Percentiles rank a stretch among this genome's conserved stretches.
These are phyloP conservation scores for Fusarium brachygibbosum DNA, from an alignment of 2,329 filamentous ascomycete species.

Conservation along the genomic window DNA sequence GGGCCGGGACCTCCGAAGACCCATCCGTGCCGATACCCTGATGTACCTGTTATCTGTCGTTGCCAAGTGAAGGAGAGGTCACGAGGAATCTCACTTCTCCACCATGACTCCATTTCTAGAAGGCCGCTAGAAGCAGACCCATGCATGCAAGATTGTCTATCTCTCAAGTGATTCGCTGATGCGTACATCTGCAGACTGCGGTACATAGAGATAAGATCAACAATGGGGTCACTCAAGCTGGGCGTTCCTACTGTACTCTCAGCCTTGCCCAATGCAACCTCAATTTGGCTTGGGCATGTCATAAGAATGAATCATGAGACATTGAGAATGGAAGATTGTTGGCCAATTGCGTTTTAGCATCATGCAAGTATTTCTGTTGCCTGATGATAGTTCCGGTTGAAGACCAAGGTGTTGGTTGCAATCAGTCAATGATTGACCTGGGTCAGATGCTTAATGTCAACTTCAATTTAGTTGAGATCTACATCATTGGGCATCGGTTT, in stretches of 20 bases:
- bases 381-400: slow-evolving; percentile 10
- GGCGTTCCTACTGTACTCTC: slow-evolving; percentile 26
- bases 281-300: slow-evolving; percentile 26
- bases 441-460: slow-evolving; percentile 21
- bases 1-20: slow-evolving; percentile 4
- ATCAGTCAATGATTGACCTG: slow-evolving; percentile 4
- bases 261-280: slow-evolving; percentile 37
- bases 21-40: background rate
- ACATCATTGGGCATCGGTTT: background rate
- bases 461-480: slow-evolving; percentile 5
- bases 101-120: slow-evolving; percentile 33
- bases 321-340: slow-evolving; percentile 9
- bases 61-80: slow-evolving; percentile 32
- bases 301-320: slow-evolving; percentile 31
- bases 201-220: slow-evolving; percentile 37
- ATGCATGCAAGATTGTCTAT: slow-evolving; percentile 16
- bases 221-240: slow-evolving; percentile 17
- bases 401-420: background rate
- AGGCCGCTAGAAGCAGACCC: slow-evolving; percentile 32
- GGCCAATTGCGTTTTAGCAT: slow-evolving; percentile 29
- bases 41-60: slow-evolving; percentile 7
- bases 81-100: slow-evolving; percentile 23
- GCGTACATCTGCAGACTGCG: background rate
- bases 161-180: slow-evolving; percentile 33
- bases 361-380: slow-evolving; percentile 20